Evolutionary conservation across 768 basidiomycete species (phyloP).

Genomic region (Hypsizygus marmoreus): DNA sequence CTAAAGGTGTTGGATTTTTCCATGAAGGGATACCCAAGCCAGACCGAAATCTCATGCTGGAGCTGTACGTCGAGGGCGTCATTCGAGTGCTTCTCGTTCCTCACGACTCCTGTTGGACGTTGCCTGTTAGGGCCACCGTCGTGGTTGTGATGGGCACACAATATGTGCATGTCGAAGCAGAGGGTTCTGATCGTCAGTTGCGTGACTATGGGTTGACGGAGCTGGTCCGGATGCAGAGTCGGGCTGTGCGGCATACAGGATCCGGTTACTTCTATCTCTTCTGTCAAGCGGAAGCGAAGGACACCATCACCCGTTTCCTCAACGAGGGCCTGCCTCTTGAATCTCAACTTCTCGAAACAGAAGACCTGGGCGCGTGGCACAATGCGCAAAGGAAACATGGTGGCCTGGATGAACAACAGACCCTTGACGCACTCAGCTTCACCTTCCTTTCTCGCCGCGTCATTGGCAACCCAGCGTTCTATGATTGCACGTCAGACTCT

Average conservation of each 20-base stretch:
- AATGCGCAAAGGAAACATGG: constrained; percentile 33
- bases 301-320: constrained; percentile 81
- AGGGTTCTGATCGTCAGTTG: constrained; percentile 62
- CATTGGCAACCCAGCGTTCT: constrained; percentile 82
- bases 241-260: constrained; percentile 66
- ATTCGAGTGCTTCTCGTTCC: constrained; percentile 82
- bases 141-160: constrained; percentile 95
- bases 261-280: constrained; percentile 79
- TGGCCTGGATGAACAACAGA: constrained; percentile 59
- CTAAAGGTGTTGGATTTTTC: constrained; percentile 88
- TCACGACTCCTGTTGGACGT: constrained; percentile 82
- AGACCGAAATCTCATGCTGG: constrained; percentile 75
- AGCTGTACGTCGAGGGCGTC: constrained; percentile 79
- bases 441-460: constrained; percentile 78
- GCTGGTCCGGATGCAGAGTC: constrained; percentile 89
- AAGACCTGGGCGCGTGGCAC: constrained; percentile 52
- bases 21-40: constrained; percentile 66
- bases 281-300: constrained; percentile 85
- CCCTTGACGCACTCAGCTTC: constrained; percentile 77
- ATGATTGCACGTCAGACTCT: constrained; percentile 53
- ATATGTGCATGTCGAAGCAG: constrained; percentile 56
- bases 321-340: constrained; percentile 90
- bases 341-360: constrained; percentile 64
- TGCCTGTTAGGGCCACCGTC: constrained; percentile 80
- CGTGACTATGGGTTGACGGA: constrained; percentile 82